phyloP scores from a whole-genome alignment of 805 yeast genomes.

The Helenozyma rhizophorensis region DNA sequence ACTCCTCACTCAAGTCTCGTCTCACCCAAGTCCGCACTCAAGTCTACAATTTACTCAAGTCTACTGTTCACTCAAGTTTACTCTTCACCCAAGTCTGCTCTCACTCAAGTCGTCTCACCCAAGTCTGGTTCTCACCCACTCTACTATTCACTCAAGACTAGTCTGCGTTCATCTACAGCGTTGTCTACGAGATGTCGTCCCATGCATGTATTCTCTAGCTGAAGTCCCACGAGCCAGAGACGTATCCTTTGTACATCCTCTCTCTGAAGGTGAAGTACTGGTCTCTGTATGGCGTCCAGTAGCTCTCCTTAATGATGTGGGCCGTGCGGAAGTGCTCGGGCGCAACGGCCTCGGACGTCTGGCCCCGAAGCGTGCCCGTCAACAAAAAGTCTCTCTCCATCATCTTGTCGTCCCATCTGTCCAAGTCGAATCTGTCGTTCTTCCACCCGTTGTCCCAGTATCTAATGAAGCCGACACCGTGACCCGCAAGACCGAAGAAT shows the following conservation, averaged over 20 bases:
- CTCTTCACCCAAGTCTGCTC: no score
- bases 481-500: conserved; percentile 43
- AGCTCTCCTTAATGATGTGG: conserved; percentile 30
- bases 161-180: no score
- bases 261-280: conserved; percentile 44
- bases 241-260: conserved; percentile 44
- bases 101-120: no score
- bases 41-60: no score
- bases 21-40: no score
- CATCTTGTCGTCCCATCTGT: conserved; percentile 41
- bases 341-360: conserved; percentile 60
- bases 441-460: conserved; percentile 50
- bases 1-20: no score
- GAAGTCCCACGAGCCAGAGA: conserved; percentile 43
- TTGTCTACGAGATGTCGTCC: no score
- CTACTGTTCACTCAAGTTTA: no score
- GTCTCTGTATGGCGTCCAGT: conserved; percentile 45
- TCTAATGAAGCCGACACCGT: conserved; percentile 41
- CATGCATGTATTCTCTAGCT: no score
- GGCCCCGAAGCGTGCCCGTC: conserved; percentile 73
- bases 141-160: no score
- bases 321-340: conserved; percentile 78
- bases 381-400: conserved; percentile 73
- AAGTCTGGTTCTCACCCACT: no score
- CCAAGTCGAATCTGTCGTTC: conserved; percentile 41